phyloP scores from a whole-genome alignment of 2,329 filamentous ascomycete species.

The Alternaria sp. region DNA sequence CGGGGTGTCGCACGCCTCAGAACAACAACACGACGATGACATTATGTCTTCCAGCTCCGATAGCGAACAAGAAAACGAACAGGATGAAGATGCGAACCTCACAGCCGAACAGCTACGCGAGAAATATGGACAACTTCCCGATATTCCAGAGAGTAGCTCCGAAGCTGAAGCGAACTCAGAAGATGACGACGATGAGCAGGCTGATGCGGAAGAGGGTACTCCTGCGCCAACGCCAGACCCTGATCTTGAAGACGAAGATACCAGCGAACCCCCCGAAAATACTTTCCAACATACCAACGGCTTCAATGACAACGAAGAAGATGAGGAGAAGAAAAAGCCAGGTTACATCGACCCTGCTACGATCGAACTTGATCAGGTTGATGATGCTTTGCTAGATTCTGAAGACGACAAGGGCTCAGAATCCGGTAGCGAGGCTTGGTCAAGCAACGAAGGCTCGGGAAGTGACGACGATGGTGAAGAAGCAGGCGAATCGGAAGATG shows the following conservation, averaged over 20 bases:
- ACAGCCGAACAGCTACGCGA: constrained; percentile 73
- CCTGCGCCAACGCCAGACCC: constrained; percentile 43
- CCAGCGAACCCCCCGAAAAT: constrained; percentile 19
- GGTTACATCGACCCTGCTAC: constrained; percentile 47
- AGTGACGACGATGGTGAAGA: constrained; percentile 32
- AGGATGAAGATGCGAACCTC: constrained; percentile 69
- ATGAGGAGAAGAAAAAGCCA: constrained; percentile 22
- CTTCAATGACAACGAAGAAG: constrained; percentile 29
- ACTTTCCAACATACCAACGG: constrained; percentile 31
- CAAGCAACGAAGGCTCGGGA: constrained; percentile 49
- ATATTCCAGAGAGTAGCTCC: constrained; percentile 48
- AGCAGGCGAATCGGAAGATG: constrained; percentile 24
- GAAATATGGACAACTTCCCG: constrained; percentile 74
- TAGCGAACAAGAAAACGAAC: constrained; percentile 52
- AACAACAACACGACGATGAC: constrained; percentile 55
- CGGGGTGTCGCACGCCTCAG: constrained; percentile 42
- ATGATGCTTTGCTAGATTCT: constrained; percentile 51
- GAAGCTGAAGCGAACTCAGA: constrained; percentile 42
- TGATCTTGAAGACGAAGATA: constrained; percentile 38
- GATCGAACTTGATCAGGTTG: constrained; percentile 53
- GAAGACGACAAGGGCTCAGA: constrained; percentile 41
- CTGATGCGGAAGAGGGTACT: constrained; percentile 30
- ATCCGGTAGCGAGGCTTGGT: constrained; percentile 50
- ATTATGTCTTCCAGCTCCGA: constrained; percentile 48
- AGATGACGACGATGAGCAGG: constrained; percentile 46